Evolutionary conservation across 1,139 yeast genomes (phyloP).

Genomic region (Casaregolazyma lundiana): DNA sequence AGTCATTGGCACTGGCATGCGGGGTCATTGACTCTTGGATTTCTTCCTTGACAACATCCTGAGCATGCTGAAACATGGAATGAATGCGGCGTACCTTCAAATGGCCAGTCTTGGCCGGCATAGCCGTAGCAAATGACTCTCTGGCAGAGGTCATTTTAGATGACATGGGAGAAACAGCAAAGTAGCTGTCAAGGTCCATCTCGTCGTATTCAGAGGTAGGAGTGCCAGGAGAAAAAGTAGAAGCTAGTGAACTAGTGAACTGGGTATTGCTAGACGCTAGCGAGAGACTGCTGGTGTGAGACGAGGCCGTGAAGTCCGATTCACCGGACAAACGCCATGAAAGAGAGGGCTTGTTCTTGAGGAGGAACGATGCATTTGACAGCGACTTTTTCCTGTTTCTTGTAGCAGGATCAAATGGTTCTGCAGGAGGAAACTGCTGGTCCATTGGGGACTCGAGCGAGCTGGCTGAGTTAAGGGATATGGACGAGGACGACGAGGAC

Average conservation of each 20-base stretch:
- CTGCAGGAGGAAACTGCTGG: background rate
- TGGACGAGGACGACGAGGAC: slow-evolving; percentile 8
- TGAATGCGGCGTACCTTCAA: slow-evolving; percentile 55
- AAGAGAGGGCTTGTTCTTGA: slow-evolving; percentile 17
- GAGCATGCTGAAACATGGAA: slow-evolving; percentile 54
- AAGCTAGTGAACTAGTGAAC: slow-evolving; percentile 3
- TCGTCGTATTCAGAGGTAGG: slow-evolving; percentile 9
- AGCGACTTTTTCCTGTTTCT: slow-evolving; percentile 20
- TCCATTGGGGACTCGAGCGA: slow-evolving; percentile 2
- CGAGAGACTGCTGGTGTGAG: slow-evolving; percentile 9
- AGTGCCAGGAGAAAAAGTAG: background rate
- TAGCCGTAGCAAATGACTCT: slow-evolving; percentile 18
- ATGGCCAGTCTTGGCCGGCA: slow-evolving; percentile 13
- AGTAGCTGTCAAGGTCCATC: slow-evolving; percentile 11
- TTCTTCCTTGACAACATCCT: slow-evolving; percentile 34
- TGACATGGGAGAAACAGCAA: slow-evolving; percentile 7
- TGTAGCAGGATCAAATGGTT: slow-evolving; percentile 1
- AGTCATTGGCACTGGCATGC: slow-evolving; percentile 11
- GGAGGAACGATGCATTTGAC: slow-evolving; percentile 20
- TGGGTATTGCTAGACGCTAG: slow-evolving; percentile 7
- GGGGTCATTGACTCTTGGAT: slow-evolving; percentile 13
- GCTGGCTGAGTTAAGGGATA: background rate
- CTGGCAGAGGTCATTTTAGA: slow-evolving; percentile 10
- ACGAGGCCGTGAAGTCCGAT: slow-evolving; percentile 8
- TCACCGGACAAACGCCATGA: slow-evolving; percentile 12